These are phyloP conservation scores for Fusarium pseudoanthophilum DNA, from an alignment of 2,329 filamentous ascomycete genomes.

Conservation along the genomic window DNA sequence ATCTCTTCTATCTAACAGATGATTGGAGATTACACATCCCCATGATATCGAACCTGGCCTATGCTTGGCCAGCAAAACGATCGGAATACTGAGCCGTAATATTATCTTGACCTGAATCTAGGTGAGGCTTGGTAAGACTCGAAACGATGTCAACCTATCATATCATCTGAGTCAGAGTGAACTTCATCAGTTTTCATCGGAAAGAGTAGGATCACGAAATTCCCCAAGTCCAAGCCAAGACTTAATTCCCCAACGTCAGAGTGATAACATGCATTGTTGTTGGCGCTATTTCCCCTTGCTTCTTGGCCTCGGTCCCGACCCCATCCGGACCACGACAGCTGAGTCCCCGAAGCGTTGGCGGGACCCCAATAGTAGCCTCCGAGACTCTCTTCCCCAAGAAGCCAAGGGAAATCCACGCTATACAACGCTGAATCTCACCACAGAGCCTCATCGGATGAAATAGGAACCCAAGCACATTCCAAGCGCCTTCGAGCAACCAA, in stretches of 20 bases:
- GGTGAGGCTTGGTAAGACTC: not conserved
- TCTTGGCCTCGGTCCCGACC: not conserved
- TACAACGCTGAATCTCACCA: not conserved
- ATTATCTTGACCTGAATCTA: not conserved
- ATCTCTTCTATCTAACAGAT: rapidly evolving
- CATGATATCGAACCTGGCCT: rapidly evolving
- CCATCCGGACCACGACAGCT: not conserved
- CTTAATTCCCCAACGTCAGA: not conserved
- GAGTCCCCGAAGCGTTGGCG: not conserved
- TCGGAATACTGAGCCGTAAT: not conserved
- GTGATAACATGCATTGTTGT: not conserved
- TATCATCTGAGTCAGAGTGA: not conserved
- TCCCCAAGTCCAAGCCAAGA: not conserved
- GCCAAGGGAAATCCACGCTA: not conserved
- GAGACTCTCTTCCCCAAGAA: not conserved
- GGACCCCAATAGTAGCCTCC: not conserved
- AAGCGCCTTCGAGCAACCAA: not conserved
- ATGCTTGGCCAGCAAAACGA: rapidly evolving
- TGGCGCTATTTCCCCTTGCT: not conserved
- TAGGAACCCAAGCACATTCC: not conserved
- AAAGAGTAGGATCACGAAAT: not conserved
- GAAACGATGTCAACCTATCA: not conserved
- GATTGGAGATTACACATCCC: not conserved
- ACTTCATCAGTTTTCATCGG: not conserved
- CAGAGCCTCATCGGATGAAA: not conserved